phyloP scores from a whole-genome alignment of 2,329 filamentous ascomycete species.

The Orbilia javanica region DNA sequence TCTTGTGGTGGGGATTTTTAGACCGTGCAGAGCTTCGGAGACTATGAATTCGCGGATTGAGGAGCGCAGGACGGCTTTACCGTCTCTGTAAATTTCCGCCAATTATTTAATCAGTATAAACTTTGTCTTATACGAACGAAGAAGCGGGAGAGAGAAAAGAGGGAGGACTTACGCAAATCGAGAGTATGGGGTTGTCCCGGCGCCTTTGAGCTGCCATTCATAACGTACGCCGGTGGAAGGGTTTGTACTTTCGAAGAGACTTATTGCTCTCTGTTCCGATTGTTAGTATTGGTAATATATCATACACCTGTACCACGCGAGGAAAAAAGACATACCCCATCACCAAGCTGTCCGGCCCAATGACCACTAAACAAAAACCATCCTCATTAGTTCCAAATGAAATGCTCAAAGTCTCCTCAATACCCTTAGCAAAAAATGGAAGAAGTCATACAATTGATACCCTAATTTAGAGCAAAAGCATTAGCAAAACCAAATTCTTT shows the following conservation, averaged over 20 bases:
- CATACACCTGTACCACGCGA: background rate
- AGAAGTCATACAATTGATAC: conserved; percentile 46
- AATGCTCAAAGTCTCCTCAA: background rate
- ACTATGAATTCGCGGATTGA: conserved; percentile 96
- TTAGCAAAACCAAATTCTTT: background rate
- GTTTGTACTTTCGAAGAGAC: conserved; percentile 89
- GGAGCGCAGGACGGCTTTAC: conserved; percentile 89
- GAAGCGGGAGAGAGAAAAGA: too few species aligned
- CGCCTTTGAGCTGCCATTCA: conserved; percentile 94
- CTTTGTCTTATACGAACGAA: background rate
- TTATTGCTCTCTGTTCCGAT: conserved; percentile 79
- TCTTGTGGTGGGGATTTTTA: conserved; percentile 86
- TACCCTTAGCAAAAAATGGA: background rate
- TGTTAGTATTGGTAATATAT: conserved; percentile 7
- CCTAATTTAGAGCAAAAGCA: conserved; percentile 53
- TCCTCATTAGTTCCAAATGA: conserved; percentile 63
- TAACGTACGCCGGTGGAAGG: conserved; percentile 78
- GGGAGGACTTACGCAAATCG: conserved; percentile 77
- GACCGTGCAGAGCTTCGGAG: conserved; percentile 85
- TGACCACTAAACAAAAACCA: conserved; percentile 71
- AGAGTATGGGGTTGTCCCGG: conserved; percentile 92
- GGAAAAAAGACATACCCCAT: conserved; percentile 72
- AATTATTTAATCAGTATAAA: background rate
- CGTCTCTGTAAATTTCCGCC: conserved; percentile 70
- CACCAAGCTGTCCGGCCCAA: conserved; percentile 96